Base-by-base conservation (phyloP, 1,139 yeast species). In the Arxiozyma heterogenica region DNA sequence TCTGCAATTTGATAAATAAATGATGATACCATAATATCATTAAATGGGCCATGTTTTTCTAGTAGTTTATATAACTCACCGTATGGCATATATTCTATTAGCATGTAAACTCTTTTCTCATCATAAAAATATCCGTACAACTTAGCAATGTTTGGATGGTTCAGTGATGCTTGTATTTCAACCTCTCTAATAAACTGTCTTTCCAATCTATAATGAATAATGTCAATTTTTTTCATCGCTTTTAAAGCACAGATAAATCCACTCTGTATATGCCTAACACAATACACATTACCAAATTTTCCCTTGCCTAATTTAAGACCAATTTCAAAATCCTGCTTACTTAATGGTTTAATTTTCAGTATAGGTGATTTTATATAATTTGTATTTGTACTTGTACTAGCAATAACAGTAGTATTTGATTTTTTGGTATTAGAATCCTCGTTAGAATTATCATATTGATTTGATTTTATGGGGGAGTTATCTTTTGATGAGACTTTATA, bases 231-330 rank as follows among this genome's bases (percentile, higher is more conserved):
- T 58, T 84, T 82, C 96, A 93, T 88, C 7, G 86, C 95, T 66
- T 93, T 93, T 61, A 93, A 72, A 0, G 98, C 98, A 68, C 95
- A 87, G 1, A 93, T 76, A 63, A 81, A 87, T 1, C 95, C 95
- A 0, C 89, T 79, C 38, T 71, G 64, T 61, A 80, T 83, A 66
- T 91, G 97, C 56, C 79, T 77, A 17, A 86, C 98, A 64, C 96
- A 87, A 69, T 90, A 91, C 0, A 93, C 98, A 61, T 82, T 83
- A 3, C 98, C 98, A 62, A 91, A 82, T 68, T 90, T 90, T 3
- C 98, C 98, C 66, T 88, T 89, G 0, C 98, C 98, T 43, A 93
- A 76, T 55, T 86, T 83, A 54, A 85, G 79, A 15, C 98, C 98
- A 48, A 93, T 78, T 61, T 90, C 96, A 72, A 89, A 93, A 65